A percentile compares a stretch with the other conserved stretches of the same genome.
Conservation (phyloP, 225 moss, liverwort and hornwort genomes). For the Lunularia cruciata region DNA sequence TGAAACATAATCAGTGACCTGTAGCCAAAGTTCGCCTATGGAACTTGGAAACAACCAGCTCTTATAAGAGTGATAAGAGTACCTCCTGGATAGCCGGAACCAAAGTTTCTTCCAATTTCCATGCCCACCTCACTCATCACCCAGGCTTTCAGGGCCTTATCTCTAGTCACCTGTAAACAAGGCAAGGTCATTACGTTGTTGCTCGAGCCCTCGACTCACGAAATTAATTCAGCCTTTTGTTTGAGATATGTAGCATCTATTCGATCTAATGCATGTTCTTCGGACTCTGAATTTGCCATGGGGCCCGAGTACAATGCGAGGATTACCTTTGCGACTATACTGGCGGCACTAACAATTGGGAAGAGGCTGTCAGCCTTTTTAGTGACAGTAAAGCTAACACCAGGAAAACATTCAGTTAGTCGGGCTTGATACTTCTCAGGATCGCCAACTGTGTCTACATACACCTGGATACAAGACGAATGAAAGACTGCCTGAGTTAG, state of each 20-base stretch:
- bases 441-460: slow-evolving; percentile 82
- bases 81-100: slow-evolving; percentile 87
- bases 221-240: too few relatives aligned
- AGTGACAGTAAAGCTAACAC: slow-evolving; percentile 67
- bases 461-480: too few relatives aligned
- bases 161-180: slow-evolving; percentile 66
- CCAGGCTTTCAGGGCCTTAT: slow-evolving; percentile 68
- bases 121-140: slow-evolving; percentile 54
- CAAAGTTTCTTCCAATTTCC: slow-evolving; percentile 63
- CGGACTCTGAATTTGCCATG: too few relatives aligned
- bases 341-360: slow-evolving; percentile 81
- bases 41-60: neutral
- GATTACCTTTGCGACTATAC: slow-evolving; percentile 84
- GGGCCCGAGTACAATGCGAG: too few relatives aligned
- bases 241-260: too few relatives aligned
- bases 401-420: slow-evolving; percentile 61
- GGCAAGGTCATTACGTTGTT: too few relatives aligned
- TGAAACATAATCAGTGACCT: too few relatives aligned
- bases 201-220: too few relatives aligned
- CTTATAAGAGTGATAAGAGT: neutral
- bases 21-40: too few relatives aligned
- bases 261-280: too few relatives aligned
- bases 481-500: too few relatives aligned
- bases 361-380: slow-evolving; percentile 84
- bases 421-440: slow-evolving; percentile 68